Conservation (phyloP, 2,329 filamentous ascomycete species). For the Botrytis sinoallii region DNA sequence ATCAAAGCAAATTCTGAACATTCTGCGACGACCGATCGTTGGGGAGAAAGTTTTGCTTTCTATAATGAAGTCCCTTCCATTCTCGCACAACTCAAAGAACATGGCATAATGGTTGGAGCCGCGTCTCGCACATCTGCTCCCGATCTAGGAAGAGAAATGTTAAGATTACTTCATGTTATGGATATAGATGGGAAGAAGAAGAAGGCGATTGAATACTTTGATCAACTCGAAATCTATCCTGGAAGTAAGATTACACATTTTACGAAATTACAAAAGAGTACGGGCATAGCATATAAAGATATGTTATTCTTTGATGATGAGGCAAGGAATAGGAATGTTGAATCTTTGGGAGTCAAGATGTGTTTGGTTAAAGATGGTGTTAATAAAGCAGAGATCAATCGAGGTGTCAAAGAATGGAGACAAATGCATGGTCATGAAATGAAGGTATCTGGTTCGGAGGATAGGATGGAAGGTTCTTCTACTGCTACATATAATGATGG, state of each 20-base stretch:
- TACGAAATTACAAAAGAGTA: slow-evolving; percentile 65
- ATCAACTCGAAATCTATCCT: slow-evolving; percentile 67
- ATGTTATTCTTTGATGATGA: slow-evolving; percentile 98
- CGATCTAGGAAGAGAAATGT: slow-evolving; percentile 74
- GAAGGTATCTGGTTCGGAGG: not conserved
- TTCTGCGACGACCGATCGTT: slow-evolving; percentile 48
- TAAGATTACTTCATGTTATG: slow-evolving; percentile 66
- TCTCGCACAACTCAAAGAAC: slow-evolving; percentile 51
- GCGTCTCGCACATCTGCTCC: slow-evolving; percentile 81
- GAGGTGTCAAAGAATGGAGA: slow-evolving; percentile 78
- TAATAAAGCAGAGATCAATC: slow-evolving; percentile 71
- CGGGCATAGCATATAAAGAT: slow-evolving; percentile 69
- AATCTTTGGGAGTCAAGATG: slow-evolving; percentile 64
- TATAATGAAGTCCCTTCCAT: slow-evolving; percentile 68
- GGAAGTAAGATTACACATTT: slow-evolving; percentile 86
- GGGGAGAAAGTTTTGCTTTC: slow-evolving; percentile 67
- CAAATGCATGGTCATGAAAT: slow-evolving; percentile 46
- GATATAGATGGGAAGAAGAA: slow-evolving; percentile 35
- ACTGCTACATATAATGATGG: not conserved
- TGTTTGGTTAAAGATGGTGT: slow-evolving; percentile 78
- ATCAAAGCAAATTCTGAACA: slow-evolving; percentile 51
- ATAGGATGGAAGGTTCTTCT: not conserved
- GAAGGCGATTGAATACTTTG: slow-evolving; percentile 57
- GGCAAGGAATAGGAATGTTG: slow-evolving; percentile 78
- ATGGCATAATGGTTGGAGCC: slow-evolving; percentile 58